A percentile compares a stretch with the other conserved stretches of the same genome.
These are phyloP conservation scores for Wickerhamiella nectarea DNA, from an alignment of 805 yeast species.

Conservation along the genomic window DNA sequence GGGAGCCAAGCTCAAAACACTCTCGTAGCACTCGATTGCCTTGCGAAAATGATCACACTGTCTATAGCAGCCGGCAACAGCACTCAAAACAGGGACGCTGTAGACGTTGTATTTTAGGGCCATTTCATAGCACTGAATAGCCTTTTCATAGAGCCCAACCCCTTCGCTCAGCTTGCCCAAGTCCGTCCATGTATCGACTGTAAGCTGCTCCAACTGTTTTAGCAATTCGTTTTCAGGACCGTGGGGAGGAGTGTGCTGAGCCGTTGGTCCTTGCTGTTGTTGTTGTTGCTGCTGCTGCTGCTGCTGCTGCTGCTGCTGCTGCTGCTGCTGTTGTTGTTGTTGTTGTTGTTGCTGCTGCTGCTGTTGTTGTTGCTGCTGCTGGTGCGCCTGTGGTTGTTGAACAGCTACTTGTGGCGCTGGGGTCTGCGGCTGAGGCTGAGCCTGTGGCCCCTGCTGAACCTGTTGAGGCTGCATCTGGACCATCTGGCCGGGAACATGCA, in stretches of 20 bases:
- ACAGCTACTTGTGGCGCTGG: too few relatives aligned
- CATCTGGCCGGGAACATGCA: slow-evolving; percentile 10
- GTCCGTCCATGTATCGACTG: slow-evolving; percentile 63
- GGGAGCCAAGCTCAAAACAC: slow-evolving; percentile 66
- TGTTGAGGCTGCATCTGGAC: slow-evolving; percentile 8
- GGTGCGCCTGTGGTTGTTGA: slow-evolving; percentile 12
- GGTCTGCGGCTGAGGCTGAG: slow-evolving; percentile 9
- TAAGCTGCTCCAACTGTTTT: slow-evolving; percentile 25
- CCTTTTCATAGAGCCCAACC: slow-evolving; percentile 77
- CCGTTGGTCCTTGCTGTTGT: not conserved
- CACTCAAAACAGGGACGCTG: slow-evolving; percentile 71
- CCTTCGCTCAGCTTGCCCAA: slow-evolving; percentile 82
- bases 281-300: not conserved
- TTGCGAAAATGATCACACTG: slow-evolving; percentile 81
- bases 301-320: slow-evolving; percentile 10
- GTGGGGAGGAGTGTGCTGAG: not conserved
- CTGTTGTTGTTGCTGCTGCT: slow-evolving; percentile 14
- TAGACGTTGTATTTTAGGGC: slow-evolving; percentile 78
- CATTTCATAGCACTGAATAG: slow-evolving; percentile 75
- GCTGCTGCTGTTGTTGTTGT: slow-evolving; percentile 1
- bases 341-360: slow-evolving; percentile 3
- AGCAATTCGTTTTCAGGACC: slow-evolving; percentile 10
- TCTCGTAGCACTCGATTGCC: slow-evolving; percentile 88
- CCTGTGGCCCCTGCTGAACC: slow-evolving; percentile 13
- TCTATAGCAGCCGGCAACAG: slow-evolving; percentile 77